phyloP scores from a whole-genome alignment of 2,329 filamentous ascomycete species.

The Tolypocladium nubicola region DNA sequence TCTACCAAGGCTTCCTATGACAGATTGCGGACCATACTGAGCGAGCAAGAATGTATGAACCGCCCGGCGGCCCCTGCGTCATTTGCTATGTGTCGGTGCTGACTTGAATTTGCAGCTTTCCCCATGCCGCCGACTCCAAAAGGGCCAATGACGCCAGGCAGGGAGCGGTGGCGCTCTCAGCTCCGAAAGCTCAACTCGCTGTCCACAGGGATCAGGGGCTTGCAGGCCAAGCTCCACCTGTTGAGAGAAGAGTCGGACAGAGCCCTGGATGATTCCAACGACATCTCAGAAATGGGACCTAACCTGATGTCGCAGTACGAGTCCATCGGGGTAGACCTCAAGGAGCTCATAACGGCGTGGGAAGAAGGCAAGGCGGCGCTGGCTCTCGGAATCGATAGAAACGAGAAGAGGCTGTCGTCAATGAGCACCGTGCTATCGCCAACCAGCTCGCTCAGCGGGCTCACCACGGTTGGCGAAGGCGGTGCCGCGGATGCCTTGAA shows the following conservation, averaged over 20 bases:
- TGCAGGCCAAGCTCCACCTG: conserved; percentile 91
- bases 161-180: conserved; percentile 76
- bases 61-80: neutral
- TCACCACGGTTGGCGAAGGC: conserved; percentile 49
- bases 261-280: conserved; percentile 61
- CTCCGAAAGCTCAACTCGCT: conserved; percentile 80
- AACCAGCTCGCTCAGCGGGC: conserved; percentile 53
- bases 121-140: conserved; percentile 46
- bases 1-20: conserved; percentile 52
- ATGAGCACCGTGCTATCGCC: conserved; percentile 51
- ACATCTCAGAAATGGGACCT: conserved; percentile 65
- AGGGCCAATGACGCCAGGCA: conserved; percentile 55
- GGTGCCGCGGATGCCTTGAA: conserved; percentile 55
- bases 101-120: conserved; percentile 31
- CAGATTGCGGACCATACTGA: conserved; percentile 57
- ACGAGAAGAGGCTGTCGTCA: conserved; percentile 59
- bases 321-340: conserved; percentile 80
- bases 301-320: conserved; percentile 86
- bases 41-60: conserved; percentile 67
- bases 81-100: neutral
- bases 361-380: conserved; percentile 78
- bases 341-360: conserved; percentile 73
- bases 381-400: conserved; percentile 69
- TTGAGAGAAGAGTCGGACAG: conserved; percentile 81
- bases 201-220: conserved; percentile 78